phyloP scores from a whole-genome alignment of 1,284 basidiomycete genomes.

The Pseudozyma pruni region DNA sequence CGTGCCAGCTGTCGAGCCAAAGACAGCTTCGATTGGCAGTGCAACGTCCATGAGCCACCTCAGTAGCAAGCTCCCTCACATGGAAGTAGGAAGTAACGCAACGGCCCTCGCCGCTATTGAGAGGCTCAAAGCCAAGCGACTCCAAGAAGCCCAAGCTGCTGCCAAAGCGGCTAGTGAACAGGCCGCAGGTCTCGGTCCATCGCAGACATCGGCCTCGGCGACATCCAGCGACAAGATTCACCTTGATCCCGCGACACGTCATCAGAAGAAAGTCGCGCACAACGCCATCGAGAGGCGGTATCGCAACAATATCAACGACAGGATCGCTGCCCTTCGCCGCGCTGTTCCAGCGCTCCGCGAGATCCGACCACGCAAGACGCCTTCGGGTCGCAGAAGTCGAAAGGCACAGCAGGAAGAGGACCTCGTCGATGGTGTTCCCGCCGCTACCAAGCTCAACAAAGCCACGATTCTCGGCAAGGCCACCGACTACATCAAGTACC shows the following conservation, averaged over 20 bases:
- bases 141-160: conserved; percentile 40
- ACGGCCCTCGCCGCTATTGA: conserved; percentile 55
- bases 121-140: conserved; percentile 49
- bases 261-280: conserved; percentile 63
- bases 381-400: conserved; percentile 49
- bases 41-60: conserved; percentile 16
- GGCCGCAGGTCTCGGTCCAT: conserved; percentile 6
- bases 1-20: conserved; percentile 7
- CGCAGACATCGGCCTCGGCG: neutral
- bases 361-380: conserved; percentile 55
- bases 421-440: conserved; percentile 65
- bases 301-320: conserved; percentile 67
- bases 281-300: conserved; percentile 66
- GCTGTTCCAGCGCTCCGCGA: conserved; percentile 80
- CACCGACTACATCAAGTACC: conserved; percentile 66
- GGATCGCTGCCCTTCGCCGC: conserved; percentile 71
- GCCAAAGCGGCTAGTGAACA: conserved; percentile 26
- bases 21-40: conserved; percentile 4
- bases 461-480: conserved; percentile 65
- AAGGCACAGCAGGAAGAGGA: conserved; percentile 58
- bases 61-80: conserved; percentile 51
- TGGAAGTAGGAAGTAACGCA: conserved; percentile 58
- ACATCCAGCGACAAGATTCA: conserved; percentile 21
- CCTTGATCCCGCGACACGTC: conserved; percentile 36
- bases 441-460: conserved; percentile 67